Conservation (phyloP, 495 filamentous ascomycete species). For the Penicillium dipodomyicola region DNA sequence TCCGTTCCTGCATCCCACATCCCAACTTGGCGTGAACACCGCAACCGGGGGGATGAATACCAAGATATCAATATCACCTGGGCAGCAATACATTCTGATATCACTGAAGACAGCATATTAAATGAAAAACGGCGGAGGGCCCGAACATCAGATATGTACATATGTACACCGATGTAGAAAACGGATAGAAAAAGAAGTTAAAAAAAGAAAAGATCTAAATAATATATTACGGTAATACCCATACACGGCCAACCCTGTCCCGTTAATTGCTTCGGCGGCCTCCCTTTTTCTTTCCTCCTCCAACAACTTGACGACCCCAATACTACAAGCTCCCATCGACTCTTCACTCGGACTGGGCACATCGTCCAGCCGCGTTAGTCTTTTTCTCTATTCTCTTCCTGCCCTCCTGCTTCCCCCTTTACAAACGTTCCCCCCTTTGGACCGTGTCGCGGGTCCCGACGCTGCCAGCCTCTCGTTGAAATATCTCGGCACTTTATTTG, state of each 20-base stretch:
- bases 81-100: neutral
- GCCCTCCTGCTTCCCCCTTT: conserved; percentile 9
- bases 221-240: conserved; percentile 21
- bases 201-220: neutral
- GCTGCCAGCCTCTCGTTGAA: conserved; percentile 37
- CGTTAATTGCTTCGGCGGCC: conserved; percentile 16
- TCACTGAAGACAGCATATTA: neutral
- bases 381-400: conserved; percentile 7
- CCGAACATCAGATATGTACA: neutral
- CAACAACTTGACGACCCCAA: conserved; percentile 17
- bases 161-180: neutral
- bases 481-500: conserved; percentile 26
- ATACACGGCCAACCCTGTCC: conserved; percentile 6
- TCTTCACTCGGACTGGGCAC: conserved; percentile 26
- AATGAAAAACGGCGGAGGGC: neutral
- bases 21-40: neutral
- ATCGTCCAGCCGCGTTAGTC: conserved; percentile 30
- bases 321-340: conserved; percentile 13
- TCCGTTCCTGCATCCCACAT: conserved; percentile 1
- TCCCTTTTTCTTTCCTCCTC: conserved; percentile 19
- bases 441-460: conserved; percentile 41
- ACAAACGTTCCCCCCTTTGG: conserved; percentile 14
- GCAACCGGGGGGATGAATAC: neutral
- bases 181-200: neutral
- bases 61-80: neutral